Conservation (phyloP, 2,329 filamentous ascomycete genomes). For the Hypoxylon sp. region DNA sequence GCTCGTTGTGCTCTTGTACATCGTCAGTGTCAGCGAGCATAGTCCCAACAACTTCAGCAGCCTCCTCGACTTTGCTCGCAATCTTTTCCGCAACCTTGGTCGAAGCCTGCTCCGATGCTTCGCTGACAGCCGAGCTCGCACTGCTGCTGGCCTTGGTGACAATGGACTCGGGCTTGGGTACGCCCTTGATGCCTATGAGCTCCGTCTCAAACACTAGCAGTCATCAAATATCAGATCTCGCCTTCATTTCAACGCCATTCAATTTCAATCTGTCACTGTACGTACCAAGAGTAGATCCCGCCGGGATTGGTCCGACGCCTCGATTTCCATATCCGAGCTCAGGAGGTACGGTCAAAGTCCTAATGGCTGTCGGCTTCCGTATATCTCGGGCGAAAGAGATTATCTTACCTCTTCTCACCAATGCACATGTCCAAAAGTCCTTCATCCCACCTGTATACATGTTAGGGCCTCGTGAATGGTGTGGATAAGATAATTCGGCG, state of each 20-base stretch:
- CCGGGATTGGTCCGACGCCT: constrained; percentile 84
- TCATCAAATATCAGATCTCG: constrained; percentile 19
- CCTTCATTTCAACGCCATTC: not conserved
- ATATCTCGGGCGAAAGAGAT: not conserved
- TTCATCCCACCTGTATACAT: constrained; percentile 79
- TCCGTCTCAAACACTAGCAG: constrained; percentile 88
- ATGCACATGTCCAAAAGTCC: constrained; percentile 95
- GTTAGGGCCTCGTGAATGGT: constrained; percentile 40
- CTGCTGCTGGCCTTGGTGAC: constrained; percentile 55
- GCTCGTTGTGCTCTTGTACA: constrained; percentile 70
- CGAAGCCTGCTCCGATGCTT: constrained; percentile 49
- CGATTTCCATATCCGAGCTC: constrained; percentile 84
- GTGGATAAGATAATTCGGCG: not conserved
- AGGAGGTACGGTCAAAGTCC: constrained; percentile 90
- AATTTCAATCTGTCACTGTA: constrained; percentile 3
- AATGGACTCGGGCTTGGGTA: constrained; percentile 65
- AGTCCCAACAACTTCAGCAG: constrained; percentile 66
- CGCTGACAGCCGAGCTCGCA: constrained; percentile 48
- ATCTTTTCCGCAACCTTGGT: constrained; percentile 56
- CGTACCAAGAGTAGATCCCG: constrained; percentile 80
- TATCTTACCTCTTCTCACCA: constrained; percentile 80
- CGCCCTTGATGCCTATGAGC: constrained; percentile 84
- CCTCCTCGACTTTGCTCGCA: constrained; percentile 61
- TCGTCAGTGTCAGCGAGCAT: constrained; percentile 68
- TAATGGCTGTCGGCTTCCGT: constrained; percentile 46